Conservation (phyloP, 2,329 filamentous ascomycete genomes). For the Gaeumannomyces sp. region DNA sequence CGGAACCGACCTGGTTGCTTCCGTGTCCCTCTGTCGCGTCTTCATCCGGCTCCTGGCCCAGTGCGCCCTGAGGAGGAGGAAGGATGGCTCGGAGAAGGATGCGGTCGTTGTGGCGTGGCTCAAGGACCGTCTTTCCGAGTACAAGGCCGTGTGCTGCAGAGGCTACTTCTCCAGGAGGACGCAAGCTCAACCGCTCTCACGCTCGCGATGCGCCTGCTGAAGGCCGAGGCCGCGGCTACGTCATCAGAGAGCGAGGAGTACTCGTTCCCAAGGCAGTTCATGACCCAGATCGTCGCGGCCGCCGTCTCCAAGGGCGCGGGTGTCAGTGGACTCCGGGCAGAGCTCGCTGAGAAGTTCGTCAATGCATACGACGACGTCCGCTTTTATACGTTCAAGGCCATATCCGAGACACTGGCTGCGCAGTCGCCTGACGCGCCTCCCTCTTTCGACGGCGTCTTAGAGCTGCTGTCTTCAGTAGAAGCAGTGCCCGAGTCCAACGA, state of each 20-base stretch:
- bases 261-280: conserved; percentile 62
- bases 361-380: conserved; percentile 78
- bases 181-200: conserved; percentile 63
- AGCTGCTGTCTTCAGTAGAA: conserved; percentile 61
- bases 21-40: conserved; percentile 77
- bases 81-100: conserved; percentile 65
- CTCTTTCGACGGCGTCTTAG: conserved; percentile 51
- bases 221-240: conserved; percentile 54
- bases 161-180: conserved; percentile 54
- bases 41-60: conserved; percentile 76
- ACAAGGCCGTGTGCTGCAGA: conserved; percentile 56
- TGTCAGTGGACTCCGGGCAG: conserved; percentile 55
- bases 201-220: conserved; percentile 75
- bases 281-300: conserved; percentile 57
- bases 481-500: conserved; percentile 61
- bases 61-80: conserved; percentile 62
- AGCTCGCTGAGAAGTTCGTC: conserved; percentile 73
- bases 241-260: conserved; percentile 51
- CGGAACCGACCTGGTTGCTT: conserved; percentile 54
- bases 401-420: conserved; percentile 32
- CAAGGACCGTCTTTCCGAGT: conserved; percentile 66
- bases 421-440: conserved; percentile 22
- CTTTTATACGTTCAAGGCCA: conserved; percentile 70
- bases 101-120: conserved; percentile 71
- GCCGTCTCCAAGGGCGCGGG: conserved; percentile 51